Percentiles rank a stretch among this genome's conserved stretches.
Conservation (phyloP, 305 asterid species). For the Petunia hybrid region DNA sequence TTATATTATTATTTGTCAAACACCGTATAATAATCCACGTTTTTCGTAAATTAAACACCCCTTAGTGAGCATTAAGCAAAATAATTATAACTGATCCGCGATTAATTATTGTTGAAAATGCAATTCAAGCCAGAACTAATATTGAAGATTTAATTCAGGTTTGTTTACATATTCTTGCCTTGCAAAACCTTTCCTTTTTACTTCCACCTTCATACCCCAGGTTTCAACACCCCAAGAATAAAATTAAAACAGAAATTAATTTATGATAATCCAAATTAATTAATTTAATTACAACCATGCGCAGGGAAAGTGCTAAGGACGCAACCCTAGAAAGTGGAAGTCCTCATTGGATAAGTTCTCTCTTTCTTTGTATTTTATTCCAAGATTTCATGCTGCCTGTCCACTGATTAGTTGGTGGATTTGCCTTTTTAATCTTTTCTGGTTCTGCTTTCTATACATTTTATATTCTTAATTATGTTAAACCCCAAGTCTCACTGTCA, state of each 20-base stretch:
- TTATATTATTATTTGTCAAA: no score
- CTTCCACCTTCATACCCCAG: background rate
- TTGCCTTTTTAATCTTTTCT: conserved; percentile 22
- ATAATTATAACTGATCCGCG: no score
- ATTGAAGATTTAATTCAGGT: no score
- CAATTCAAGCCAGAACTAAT: no score
- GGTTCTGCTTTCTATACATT: conserved; percentile 11
- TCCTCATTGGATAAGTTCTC: conserved; percentile 31
- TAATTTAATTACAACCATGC: conserved; percentile 2
- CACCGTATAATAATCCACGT: no score
- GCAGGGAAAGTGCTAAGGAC: conserved; percentile 12
- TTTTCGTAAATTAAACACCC: no score
- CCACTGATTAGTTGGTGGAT: conserved; percentile 41
- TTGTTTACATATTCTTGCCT: background rate
- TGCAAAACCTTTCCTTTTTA: conserved; percentile 3
- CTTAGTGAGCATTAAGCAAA: no score
- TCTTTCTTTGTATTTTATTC: conserved; percentile 14
- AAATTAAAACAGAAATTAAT: background rate
- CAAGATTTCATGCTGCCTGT: conserved; percentile 22
- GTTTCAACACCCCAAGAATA: background rate
- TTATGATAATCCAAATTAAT: conserved; percentile 2
- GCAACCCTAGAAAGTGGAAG: conserved; percentile 36
- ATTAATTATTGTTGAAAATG: no score
- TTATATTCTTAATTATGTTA: conserved; percentile 11
- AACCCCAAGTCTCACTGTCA: conserved; percentile 38